Evolutionary conservation across 306 rosid genomes (phyloP), one percentile per base, ranked within the genome.

Genomic region (Vicia faba): DNA sequence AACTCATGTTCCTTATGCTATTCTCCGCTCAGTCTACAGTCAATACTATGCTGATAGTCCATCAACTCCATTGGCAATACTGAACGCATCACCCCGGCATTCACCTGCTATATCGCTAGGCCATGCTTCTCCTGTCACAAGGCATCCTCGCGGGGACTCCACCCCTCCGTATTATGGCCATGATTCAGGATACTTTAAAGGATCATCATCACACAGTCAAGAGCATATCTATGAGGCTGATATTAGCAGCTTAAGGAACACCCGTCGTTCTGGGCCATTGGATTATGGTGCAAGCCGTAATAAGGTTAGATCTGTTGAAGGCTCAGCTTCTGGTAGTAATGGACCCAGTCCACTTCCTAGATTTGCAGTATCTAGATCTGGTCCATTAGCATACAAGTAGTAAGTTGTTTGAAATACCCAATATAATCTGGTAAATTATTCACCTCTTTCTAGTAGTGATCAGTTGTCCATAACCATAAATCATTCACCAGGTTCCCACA

Each of bases 361-460:
- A 76, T 93, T 93, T 84, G 97, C 98, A 11, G 97, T 89, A 43
- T 93, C 98, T 33, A 93, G 98, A 77, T 89, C 98, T 53, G 97
- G 98, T 71, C 98, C 98, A 28, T 39, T 93, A 70, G 85, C 88
- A 0, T 93, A 89, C 87, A 93, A 93, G 95, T 89, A 82, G 87
- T 62, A 61, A 40, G 70, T 45, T 54, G 57, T 55, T 29, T 55
- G 39, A 53, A 23, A 46, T 44, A 14, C 59, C 46, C 63, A 10
- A 44, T 58, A 66, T 9, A 64, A 68, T 69, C 40, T 64, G 72
- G 75, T 80, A 81, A 85, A 63, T 84, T 82, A 82, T 79, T 57
- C 70, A 19, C 44, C 72, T 48, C 61, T 43, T 51, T 11, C 31
- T 51, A 28, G 61, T 55, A 28, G 61, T 55, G 61, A 68, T 78